phyloP scores from a whole-genome alignment of 1,284 basidiomycete genomes.

The Trichosporon coremiiforme region DNA sequence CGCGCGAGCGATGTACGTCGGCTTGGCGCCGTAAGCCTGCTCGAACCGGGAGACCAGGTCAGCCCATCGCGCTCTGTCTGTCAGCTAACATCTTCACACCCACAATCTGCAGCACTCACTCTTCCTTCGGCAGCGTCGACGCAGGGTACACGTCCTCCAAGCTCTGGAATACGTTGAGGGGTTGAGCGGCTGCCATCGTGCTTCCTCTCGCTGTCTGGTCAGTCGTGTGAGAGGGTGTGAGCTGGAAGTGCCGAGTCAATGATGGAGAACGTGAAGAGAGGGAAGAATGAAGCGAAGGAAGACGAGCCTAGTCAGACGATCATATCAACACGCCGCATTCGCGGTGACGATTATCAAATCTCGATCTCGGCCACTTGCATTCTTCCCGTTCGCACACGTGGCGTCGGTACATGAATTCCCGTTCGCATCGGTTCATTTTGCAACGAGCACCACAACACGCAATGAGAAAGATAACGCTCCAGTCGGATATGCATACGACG shows the following conservation, averaged over 20 bases:
- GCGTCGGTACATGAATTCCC: background rate
- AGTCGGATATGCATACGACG: background rate
- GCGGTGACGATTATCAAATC: slow-evolving; percentile 20
- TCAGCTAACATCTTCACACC: background rate
- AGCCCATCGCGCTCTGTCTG: slow-evolving; percentile 65
- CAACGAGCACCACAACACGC: background rate
- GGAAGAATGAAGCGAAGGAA: slow-evolving; percentile 2
- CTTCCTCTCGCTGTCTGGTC: background rate
- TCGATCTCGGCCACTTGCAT: slow-evolving; percentile 17
- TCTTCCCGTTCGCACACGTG: slow-evolving; percentile 19
- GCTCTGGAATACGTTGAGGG: slow-evolving; percentile 67
- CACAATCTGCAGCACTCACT: slow-evolving; percentile 51
- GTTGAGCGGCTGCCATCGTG: slow-evolving; percentile 59
- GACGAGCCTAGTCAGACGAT: background rate
- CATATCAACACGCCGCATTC: background rate
- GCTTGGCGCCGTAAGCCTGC: slow-evolving; percentile 66
- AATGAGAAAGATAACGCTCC: background rate
- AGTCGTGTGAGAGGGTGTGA: background rate
- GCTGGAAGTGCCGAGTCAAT: slow-evolving; percentile 36
- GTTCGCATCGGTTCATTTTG: background rate
- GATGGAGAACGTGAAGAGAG: slow-evolving; percentile 66
- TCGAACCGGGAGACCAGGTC: slow-evolving; percentile 67
- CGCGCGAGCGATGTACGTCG: slow-evolving; percentile 72
- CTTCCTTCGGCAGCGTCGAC: slow-evolving; percentile 63
- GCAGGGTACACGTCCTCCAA: slow-evolving; percentile 65